A percentile compares a stretch with the other conserved stretches of the same genome.
Evolutionary conservation across 495 filamentous ascomycete genomes (phyloP).

Genomic region (Choiromyces venosus): DNA sequence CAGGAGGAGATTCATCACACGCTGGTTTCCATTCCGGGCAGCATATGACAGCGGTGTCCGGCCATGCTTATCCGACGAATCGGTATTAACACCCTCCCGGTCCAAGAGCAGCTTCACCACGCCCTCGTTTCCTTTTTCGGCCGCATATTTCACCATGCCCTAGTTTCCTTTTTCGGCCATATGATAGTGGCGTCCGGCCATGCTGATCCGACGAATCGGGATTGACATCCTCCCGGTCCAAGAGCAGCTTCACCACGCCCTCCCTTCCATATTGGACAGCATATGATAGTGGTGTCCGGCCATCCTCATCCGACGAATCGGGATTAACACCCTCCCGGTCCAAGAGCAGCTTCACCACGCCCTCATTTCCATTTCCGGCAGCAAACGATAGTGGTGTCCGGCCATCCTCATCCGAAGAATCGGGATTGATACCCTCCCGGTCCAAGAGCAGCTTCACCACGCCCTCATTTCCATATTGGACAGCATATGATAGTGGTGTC

Average conservation of each 20-base stretch:
- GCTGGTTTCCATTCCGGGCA: no score
- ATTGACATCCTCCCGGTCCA: background rate
- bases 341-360: conserved; percentile 35
- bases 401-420: conserved; percentile 27
- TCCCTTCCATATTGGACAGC: background rate
- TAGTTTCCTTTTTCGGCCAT: no score
- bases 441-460: conserved; percentile 37
- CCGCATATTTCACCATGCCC: no score
- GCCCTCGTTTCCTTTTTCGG: no score
- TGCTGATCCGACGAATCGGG: background rate
- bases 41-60: background rate
- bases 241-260: background rate
- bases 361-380: conserved; percentile 43
- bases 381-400: conserved; percentile 46
- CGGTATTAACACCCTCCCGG: background rate
- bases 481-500: conserved; percentile 42
- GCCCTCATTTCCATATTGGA: conserved; percentile 30
- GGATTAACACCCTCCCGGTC: background rate
- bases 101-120: background rate
- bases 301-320: conserved; percentile 13
- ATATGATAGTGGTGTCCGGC: conserved; percentile 33
- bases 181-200: background rate
- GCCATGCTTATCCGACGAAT: background rate
- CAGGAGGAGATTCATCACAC: background rate
- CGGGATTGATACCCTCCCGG: conserved; percentile 13